Conservation (phyloP, 176 grass and related monocot species). For the Canna indica region DNA sequence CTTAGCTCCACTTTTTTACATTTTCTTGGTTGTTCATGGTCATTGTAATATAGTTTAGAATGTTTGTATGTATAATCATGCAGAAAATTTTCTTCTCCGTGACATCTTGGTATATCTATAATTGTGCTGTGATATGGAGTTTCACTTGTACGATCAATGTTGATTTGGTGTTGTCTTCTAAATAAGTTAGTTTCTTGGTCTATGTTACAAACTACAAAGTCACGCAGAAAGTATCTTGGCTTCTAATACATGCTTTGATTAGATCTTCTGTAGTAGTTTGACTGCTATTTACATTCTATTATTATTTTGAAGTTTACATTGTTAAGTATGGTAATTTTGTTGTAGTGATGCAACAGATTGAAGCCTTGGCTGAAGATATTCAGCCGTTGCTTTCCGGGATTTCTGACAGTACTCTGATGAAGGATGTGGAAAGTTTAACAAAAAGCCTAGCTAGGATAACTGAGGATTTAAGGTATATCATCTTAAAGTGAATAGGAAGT, state of each 20-base stretch:
- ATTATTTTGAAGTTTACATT: background rate
- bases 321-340: slow-evolving; percentile 29
- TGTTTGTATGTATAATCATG: too few relatives aligned
- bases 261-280: background rate
- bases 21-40: too few relatives aligned
- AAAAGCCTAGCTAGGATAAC: slow-evolving; percentile 74
- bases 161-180: background rate
- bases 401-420: slow-evolving; percentile 53
- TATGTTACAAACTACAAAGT: background rate
- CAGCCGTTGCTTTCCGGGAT: slow-evolving; percentile 83
- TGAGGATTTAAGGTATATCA: slow-evolving; percentile 63
- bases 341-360: slow-evolving; percentile 64
- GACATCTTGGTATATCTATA: background rate
- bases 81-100: too few relatives aligned
- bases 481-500: too few relatives aligned
- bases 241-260: background rate
- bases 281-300: too few relatives aligned
- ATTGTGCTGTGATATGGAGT: background rate
- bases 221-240: background rate
- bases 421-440: slow-evolving; percentile 89
- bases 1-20: too few relatives aligned
- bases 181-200: background rate
- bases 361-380: slow-evolving; percentile 81
- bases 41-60: too few relatives aligned
- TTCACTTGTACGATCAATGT: background rate